phyloP scores from a whole-genome alignment of 768 basidiomycete genomes.

The Lactarius quietus region DNA sequence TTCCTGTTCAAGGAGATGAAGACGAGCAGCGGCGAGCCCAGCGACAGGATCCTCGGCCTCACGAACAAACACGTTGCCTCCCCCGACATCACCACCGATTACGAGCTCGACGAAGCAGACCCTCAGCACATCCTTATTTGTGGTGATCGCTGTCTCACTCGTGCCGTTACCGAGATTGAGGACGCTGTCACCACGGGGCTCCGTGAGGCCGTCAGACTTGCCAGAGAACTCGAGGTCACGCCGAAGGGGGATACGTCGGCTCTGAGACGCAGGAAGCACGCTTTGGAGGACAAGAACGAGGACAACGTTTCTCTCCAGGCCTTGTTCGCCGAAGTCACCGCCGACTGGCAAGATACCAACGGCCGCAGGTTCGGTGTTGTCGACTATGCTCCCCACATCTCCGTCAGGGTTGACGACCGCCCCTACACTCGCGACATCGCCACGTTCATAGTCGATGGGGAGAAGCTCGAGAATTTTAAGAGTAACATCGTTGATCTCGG shows the following conservation, averaged over 20 bases:
- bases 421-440: constrained; percentile 32
- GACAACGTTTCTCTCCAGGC: constrained; percentile 23
- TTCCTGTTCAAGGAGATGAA: too few species aligned
- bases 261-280: background rate
- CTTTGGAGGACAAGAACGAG: constrained; percentile 18
- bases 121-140: constrained; percentile 26
- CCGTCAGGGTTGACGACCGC: constrained; percentile 26
- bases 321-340: constrained; percentile 23
- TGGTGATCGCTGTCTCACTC: constrained; percentile 23
- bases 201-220: constrained; percentile 8
- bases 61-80: constrained; percentile 30
- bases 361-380: constrained; percentile 27
- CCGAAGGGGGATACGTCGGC: too few species aligned
- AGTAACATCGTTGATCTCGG: constrained; percentile 31
- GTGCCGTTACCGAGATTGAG: constrained; percentile 18
- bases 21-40: too few species aligned
- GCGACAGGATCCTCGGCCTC: constrained; percentile 27
- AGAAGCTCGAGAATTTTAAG: constrained; percentile 28
- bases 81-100: constrained; percentile 27
- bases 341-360: constrained; percentile 17
- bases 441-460: constrained; percentile 29
- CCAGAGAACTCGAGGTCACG: constrained; percentile 1
- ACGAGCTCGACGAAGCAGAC: constrained; percentile 27
- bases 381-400: too few species aligned
- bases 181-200: constrained; percentile 18